Base-by-base conservation (phyloP, 768 basidiomycete genomes). In the Lactarius trivialis region DNA sequence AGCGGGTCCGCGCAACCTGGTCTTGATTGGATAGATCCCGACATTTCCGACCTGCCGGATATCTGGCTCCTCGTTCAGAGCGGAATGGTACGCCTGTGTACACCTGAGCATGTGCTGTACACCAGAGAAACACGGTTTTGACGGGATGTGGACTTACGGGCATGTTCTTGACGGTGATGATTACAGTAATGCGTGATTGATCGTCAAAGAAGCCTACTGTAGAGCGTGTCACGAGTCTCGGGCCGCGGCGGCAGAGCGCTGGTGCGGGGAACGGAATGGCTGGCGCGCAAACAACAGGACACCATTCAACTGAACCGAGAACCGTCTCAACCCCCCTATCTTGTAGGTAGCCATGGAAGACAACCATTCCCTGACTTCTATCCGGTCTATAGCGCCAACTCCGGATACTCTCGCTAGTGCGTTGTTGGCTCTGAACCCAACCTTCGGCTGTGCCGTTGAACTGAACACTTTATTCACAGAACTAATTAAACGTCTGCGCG, bases 1-100 rank as follows among this genome's bases (percentile, higher is more conserved):
- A 37, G 97, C 93, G 68, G 96, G 93, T 26, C 97, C 97, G 61
- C 97, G 86, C 71, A 96, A 83, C 74, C 83, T 88, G 57, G 93
- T 93, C 74, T 84, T 88, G 76, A 99, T 91, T 34, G 97, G 94
- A 64, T 98, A 79, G 70, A 98, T 77, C 57, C 87, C 81, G 73
- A 93, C 83, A 73, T 98, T 98, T 55, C 97, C 97, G 56, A 94
- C 86, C 71, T 86, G 86, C 61, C 89, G 82, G 24, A 84, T 80
- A 72, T 96, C 90, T 36, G 83, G 81, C 48, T 85, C 83, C 64
- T 93, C 92, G 75, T 97, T 97, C 73, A 94, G 84, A 5, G 91
- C 78, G 3, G 97, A 98, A 74, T 99, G 96, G 72, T 99, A 99
- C 24, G 96, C 96, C 97, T 98, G 67, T 33, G 19, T 9, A 0